Conservation (phyloP, 1,284 basidiomycete genomes). For the Stereum hirsutum region DNA sequence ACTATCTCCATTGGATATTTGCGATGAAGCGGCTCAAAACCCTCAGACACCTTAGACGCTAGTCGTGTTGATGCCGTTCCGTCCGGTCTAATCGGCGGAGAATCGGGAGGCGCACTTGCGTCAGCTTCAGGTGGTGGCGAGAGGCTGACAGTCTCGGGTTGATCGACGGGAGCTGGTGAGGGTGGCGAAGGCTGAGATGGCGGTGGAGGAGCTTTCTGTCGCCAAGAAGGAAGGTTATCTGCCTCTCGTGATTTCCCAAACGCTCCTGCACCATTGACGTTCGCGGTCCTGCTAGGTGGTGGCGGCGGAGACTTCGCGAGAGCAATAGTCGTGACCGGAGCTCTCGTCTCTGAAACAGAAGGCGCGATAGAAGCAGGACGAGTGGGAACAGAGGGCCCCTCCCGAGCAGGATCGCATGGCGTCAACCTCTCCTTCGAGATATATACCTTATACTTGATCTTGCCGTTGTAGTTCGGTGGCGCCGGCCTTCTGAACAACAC, state of each 20-base stretch:
- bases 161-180: constrained; percentile 9
- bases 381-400: too few species aligned
- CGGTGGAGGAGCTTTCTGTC: constrained; percentile 25
- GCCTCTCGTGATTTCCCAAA: constrained; percentile 41
- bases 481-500: constrained; percentile 50
- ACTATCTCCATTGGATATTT: constrained; percentile 41
- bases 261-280: constrained; percentile 20
- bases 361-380: too few species aligned
- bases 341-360: too few species aligned
- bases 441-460: constrained; percentile 39
- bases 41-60: constrained; percentile 52
- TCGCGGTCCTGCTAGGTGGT: too few species aligned
- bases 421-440: constrained; percentile 31
- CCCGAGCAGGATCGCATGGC: too few species aligned
- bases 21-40: constrained; percentile 64
- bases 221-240: constrained; percentile 51
- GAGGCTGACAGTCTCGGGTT: constrained; percentile 43
- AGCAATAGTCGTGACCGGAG: too few species aligned
- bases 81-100: constrained; percentile 17
- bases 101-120: constrained; percentile 6
- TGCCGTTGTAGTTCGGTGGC: constrained; percentile 31
- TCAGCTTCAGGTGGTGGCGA: constrained; percentile 47
- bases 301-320: too few species aligned
- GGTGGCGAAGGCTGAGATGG: too few species aligned
- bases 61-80: constrained; percentile 26